Base-by-base conservation (phyloP, 2,329 filamentous ascomycete species). In the Calonectria hawksworthii region DNA sequence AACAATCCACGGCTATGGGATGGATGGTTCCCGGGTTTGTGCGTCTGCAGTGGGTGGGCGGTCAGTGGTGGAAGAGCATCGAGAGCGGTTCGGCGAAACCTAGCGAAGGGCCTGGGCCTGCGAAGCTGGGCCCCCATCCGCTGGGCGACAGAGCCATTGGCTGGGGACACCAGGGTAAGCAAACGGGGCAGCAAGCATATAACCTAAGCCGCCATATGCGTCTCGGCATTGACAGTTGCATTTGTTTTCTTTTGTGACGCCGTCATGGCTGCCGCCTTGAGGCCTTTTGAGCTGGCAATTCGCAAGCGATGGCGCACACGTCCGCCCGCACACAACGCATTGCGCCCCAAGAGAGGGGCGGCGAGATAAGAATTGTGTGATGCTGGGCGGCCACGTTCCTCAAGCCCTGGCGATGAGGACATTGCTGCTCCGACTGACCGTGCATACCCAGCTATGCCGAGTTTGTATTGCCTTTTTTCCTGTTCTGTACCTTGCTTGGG, bases 61-160 rank as follows among this genome's bases (percentile, higher is more conserved):
- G 68, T 47, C 61, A 71, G 50, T 71, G 68, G 68, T 54, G 68
- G 59, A 32, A 52, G 61, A 26, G 32, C 47, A 5, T 64, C 34
- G 59, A 61, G 64, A 66, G 67, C 67, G 13, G 72, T 70, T 70
- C 67, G 61, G 63, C 67, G 72, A 73, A 68, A 68, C 56, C 51
- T 73, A 65, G 59, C 68, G 72, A 69, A 66, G 38, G 50, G 61
- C 59, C 67, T 70, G 61, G 66, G 64, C 71, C 59, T 38, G 56
- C 23, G 56, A 50, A 41, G 56, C 26, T 63, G 34, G 56, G 23
- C 28, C 56, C 56, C 56, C 56, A n/a, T 41, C 56, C 38, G 41
- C 36, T 63, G 34, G 36, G 34, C 23, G n/a, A 41, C 34, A 26
- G 34, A 63, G 56, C 36, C 56, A 63, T 63, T 63, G 61, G 61